Percentiles rank a stretch among this genome's conserved stretches.
These are phyloP conservation scores for Lasiodiplodia theobromae DNA, from an alignment of 2,329 filamentous ascomycete genomes.

Conservation along the genomic window DNA sequence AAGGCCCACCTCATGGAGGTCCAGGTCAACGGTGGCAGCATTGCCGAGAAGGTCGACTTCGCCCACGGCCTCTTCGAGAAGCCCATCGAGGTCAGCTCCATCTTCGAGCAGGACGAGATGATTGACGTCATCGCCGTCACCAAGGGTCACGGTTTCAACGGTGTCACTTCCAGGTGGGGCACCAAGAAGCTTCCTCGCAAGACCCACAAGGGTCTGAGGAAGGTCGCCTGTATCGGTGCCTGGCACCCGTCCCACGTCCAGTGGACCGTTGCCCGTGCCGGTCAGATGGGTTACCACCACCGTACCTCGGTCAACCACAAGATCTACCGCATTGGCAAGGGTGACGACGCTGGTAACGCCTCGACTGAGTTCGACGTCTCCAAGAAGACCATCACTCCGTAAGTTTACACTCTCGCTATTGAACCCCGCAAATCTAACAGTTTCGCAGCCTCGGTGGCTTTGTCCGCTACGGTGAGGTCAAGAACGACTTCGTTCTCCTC, in stretches of 20 bases:
- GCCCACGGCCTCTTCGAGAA: conserved; percentile 98
- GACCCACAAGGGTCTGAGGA: conserved; percentile 99
- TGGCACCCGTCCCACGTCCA: conserved; percentile 99
- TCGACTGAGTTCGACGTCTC: conserved; percentile 95
- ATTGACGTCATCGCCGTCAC: conserved; percentile 99
- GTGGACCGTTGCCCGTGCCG: conserved; percentile 99
- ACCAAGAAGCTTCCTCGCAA: conserved; percentile 99
- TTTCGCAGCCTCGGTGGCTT: conserved; percentile 89
- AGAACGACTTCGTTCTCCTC: conserved; percentile 98
- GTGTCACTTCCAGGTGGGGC: conserved; percentile 98
- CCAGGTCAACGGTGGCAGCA: conserved; percentile 97
- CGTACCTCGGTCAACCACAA: conserved; percentile 99
- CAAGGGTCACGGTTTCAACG: conserved; percentile 98
- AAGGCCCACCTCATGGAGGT: conserved; percentile 99
- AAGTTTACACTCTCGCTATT: conserved; percentile 59
- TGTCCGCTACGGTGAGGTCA: conserved; percentile 98
- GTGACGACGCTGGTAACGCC: conserved; percentile 86
- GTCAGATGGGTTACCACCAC: conserved; percentile 99
- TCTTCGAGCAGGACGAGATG: conserved; percentile 99
- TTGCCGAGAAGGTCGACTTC: conserved; percentile 97
- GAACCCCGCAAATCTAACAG: conserved; percentile 43
- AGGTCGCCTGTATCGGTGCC: conserved; percentile 99
- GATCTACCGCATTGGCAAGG: conserved; percentile 98
- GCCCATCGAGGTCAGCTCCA: conserved; percentile 87
- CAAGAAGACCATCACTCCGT: conserved; percentile 99